Conservation (phyloP, 2,329 filamentous ascomycete genomes). For the Ophiostoma triangulosporum region DNA sequence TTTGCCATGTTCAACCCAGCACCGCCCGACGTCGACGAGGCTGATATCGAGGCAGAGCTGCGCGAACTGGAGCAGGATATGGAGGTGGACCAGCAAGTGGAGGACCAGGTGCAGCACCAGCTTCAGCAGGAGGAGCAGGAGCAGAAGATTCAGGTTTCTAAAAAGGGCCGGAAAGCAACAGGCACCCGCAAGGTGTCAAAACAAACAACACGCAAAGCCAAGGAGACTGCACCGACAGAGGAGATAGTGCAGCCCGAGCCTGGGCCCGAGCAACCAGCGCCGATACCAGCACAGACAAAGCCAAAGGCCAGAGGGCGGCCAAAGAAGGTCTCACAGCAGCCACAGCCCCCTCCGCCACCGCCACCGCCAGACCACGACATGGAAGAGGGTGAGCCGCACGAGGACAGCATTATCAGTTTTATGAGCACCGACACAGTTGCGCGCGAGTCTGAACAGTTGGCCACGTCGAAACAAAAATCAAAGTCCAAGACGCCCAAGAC, state of each 20-base stretch:
- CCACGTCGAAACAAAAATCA: not conserved
- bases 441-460: constrained; percentile 8
- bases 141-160: constrained; percentile 31
- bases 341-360: not conserved
- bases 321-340: not conserved
- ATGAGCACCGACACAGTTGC: constrained; percentile 14
- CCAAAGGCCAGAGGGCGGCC: constrained; percentile 2
- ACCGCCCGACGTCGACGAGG: constrained; percentile 31
- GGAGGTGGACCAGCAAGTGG: constrained; percentile 18
- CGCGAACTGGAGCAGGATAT: constrained; percentile 35
- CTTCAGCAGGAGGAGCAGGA: constrained; percentile 23
- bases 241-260: constrained; percentile 9
- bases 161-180: constrained; percentile 38
- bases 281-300: constrained; percentile 7
- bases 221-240: constrained; percentile 17
- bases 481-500: not conserved
- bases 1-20: constrained; percentile 41
- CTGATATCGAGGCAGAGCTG: constrained; percentile 37
- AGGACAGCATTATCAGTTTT: constrained; percentile 15
- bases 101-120: constrained; percentile 17
- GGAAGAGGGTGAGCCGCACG: constrained; percentile 13
- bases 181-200: constrained; percentile 39
- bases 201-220: constrained; percentile 34
- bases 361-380: not conserved
- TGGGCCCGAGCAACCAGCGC: not conserved